Evolutionary conservation across 768 basidiomycete genomes (phyloP).

Genomic region (Multifurca ochricompacta): DNA sequence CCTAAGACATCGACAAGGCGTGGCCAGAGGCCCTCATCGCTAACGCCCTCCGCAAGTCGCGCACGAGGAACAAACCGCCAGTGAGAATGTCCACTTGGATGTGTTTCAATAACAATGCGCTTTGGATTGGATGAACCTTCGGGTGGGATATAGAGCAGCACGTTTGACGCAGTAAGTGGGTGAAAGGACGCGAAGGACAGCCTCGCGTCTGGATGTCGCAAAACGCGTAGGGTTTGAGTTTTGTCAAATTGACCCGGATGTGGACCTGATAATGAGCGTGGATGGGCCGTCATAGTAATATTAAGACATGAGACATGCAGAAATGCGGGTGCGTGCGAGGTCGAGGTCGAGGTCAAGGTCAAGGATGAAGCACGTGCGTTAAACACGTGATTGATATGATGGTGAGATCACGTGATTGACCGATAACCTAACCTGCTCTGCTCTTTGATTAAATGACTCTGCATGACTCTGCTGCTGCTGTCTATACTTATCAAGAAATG

Average conservation of each 20-base stretch:
- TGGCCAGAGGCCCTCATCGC: conserved; percentile 67
- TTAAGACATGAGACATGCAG: background rate
- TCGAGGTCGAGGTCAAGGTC: too few species aligned
- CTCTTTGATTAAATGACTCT: background rate
- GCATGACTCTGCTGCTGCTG: background rate
- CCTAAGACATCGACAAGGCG: conserved; percentile 59
- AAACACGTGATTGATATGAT: background rate
- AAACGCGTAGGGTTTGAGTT: conserved; percentile 51
- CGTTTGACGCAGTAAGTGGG: conserved; percentile 41
- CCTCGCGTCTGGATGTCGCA: conserved; percentile 49
- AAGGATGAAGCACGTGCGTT: too few species aligned
- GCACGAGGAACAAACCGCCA: conserved; percentile 80
- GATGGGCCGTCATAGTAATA: conserved; percentile 9
- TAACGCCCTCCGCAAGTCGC: conserved; percentile 44
- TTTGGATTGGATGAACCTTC: conserved; percentile 46
- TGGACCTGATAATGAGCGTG: conserved; percentile 30
- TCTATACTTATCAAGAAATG: conserved; percentile 3
- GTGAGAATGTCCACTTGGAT: conserved; percentile 37
- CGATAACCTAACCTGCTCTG: background rate
- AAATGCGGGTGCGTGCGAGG: background rate
- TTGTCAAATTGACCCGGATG: conserved; percentile 60
- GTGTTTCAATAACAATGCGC: conserved; percentile 67
- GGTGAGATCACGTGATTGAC: background rate
- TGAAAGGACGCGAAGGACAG: conserved; percentile 74
- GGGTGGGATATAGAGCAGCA: conserved; percentile 21